Percentiles rank a stretch among this genome's conserved stretches.
Evolutionary conservation across 208 protist species (phyloP).

Genomic region (Trypanosoma lewisi): DNA sequence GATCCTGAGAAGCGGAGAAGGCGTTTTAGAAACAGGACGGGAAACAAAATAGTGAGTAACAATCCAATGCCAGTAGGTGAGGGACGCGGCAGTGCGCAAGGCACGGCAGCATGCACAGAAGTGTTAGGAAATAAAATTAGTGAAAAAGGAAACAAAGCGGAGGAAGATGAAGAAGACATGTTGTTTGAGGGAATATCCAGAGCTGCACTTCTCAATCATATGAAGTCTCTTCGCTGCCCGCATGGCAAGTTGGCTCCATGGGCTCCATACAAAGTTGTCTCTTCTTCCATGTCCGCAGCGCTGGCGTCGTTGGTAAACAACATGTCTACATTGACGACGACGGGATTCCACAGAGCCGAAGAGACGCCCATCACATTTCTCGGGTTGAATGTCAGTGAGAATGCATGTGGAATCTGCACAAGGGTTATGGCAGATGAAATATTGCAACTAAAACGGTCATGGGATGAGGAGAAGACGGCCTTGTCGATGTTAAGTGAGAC

Average conservation of each 20-base stretch:
- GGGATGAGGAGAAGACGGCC: slow-evolving; percentile 38
- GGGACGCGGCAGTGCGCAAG: too few species aligned
- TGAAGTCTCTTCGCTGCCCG: slow-evolving; percentile 24
- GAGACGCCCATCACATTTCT: not conserved
- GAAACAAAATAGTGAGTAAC: not conserved
- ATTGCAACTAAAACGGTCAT: slow-evolving; percentile 22
- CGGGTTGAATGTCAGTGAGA: slow-evolving; percentile 16
- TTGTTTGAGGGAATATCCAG: slow-evolving; percentile 1
- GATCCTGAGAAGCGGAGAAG: slow-evolving; percentile 32
- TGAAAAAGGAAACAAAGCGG: not conserved
- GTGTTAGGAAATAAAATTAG: not conserved
- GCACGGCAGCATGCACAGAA: not conserved
- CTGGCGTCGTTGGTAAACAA: slow-evolving; percentile 6
- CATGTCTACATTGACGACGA: not conserved
- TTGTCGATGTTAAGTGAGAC: slow-evolving; percentile 19
- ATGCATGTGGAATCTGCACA: slow-evolving; percentile 47
- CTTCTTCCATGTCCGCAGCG: slow-evolving; percentile 1
- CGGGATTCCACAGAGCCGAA: not conserved
- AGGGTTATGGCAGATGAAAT: slow-evolving; percentile 41
- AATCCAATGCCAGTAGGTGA: not conserved
- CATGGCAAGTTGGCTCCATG: slow-evolving; percentile 40
- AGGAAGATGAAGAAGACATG: slow-evolving; percentile 7
- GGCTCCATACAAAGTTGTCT: slow-evolving; percentile 54
- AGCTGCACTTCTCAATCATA: not conserved
- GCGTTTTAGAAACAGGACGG: slow-evolving; percentile 8